Evolutionary conservation across 2,329 filamentous ascomycete species (phyloP).

Genomic region (Claviceps capensis): DNA sequence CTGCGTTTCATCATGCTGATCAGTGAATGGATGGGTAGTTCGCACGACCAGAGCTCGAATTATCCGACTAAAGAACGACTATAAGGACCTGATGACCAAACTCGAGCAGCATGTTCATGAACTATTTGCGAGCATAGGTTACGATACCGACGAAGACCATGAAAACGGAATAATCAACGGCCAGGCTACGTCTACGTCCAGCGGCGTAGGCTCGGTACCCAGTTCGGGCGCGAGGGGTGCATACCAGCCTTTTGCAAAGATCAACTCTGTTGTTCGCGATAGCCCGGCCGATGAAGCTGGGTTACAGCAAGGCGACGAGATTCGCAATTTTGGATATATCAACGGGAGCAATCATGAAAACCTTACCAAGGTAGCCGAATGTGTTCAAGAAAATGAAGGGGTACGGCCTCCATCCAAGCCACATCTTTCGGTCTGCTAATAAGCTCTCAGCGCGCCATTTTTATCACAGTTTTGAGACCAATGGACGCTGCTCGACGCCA

Average conservation of each 20-base stretch:
- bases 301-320: conserved; percentile 63
- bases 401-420: conserved; percentile 38
- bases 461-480: conserved; percentile 51
- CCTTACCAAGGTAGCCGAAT: conserved; percentile 74
- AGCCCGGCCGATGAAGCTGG: conserved; percentile 79
- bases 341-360: conserved; percentile 77
- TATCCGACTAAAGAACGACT: conserved; percentile 81
- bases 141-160: conserved; percentile 27
- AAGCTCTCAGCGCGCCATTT: conserved; percentile 45
- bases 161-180: conserved; percentile 12
- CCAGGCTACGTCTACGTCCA: conserved; percentile 9
- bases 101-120: conserved; percentile 82
- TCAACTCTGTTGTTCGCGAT: conserved; percentile 65
- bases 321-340: conserved; percentile 74
- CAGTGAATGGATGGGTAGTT: conserved; percentile 36
- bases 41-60: conserved; percentile 87
- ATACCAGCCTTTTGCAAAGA: conserved; percentile 58
- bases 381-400: conserved; percentile 78
- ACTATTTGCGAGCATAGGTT: conserved; percentile 60
- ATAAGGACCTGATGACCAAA: conserved; percentile 72
- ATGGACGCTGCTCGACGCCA: conserved; percentile 27
- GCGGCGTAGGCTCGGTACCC: conserved; percentile 16
- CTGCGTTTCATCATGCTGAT: conserved; percentile 7
- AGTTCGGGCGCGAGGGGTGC: conserved; percentile 16
- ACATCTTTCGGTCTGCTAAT: conserved; percentile 11